Percentiles rank a stretch among this genome's conserved stretches.
phyloP scores from a whole-genome alignment of 108 stramenopile genomes.

The Stephanodiscus minutulus region DNA sequence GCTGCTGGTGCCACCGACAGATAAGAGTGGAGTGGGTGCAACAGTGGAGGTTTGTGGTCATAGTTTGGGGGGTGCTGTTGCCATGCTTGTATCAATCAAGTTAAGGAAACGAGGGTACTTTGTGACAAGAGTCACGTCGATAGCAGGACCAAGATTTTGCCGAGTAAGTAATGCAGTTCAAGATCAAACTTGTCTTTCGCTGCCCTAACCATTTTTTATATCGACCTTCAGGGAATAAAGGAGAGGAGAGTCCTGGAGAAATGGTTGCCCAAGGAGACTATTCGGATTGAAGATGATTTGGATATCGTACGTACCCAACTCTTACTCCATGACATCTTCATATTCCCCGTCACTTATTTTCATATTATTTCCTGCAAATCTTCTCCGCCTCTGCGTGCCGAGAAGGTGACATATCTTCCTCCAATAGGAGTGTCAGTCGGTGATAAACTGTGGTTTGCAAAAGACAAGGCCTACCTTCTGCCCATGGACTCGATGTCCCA shows the following conservation, averaged over 20 bases:
- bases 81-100: slow-evolving; percentile 60
- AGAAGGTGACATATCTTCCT: slow-evolving; percentile 55
- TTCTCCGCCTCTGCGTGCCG: background rate
- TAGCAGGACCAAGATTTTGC: slow-evolving; percentile 64
- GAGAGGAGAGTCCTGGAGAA: slow-evolving; percentile 33
- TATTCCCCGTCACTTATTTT: background rate
- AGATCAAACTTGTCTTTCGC: background rate
- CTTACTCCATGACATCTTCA: background rate
- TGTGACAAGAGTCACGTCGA: slow-evolving; percentile 44
- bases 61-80: slow-evolving; percentile 65
- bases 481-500: slow-evolving; percentile 10
- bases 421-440: slow-evolving; percentile 48
- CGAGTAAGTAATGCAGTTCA: background rate
- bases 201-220: background rate
- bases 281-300: slow-evolving; percentile 62
- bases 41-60: slow-evolving; percentile 68
- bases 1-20: slow-evolving; percentile 44
- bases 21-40: slow-evolving; percentile 22
- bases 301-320: slow-evolving; percentile 26
- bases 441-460: slow-evolving; percentile 56
- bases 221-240: slow-evolving; percentile 8
- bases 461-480: slow-evolving; percentile 27
- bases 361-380: background rate
- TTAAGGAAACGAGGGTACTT: slow-evolving; percentile 58
- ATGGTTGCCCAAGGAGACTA: slow-evolving; percentile 49